These are phyloP conservation scores for Solanum gandarillasii DNA, from an alignment of 257 asterid genomes.

Conservation along the genomic window DNA sequence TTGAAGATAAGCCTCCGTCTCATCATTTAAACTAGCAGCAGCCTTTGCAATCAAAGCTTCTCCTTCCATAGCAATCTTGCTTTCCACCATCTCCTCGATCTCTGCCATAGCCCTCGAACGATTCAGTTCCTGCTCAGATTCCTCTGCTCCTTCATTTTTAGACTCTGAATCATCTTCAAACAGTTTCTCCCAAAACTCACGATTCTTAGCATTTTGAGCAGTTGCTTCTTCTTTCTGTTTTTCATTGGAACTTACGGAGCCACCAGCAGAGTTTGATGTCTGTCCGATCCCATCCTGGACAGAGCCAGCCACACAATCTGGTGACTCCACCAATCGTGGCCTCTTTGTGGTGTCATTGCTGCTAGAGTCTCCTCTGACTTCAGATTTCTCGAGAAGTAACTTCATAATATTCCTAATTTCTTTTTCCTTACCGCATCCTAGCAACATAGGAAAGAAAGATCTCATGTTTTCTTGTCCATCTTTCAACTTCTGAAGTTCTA, in stretches of 20 bases:
- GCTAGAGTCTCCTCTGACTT: not conserved
- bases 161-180: conserved; percentile 15
- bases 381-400: conserved; percentile 3
- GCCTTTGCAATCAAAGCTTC: not conserved
- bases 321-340: not conserved
- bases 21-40: not conserved
- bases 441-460: conserved; percentile 5
- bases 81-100: conserved; percentile 16
- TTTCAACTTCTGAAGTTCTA: conserved; percentile 18
- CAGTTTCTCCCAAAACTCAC: conserved; percentile 19
- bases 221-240: not conserved
- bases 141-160: conserved; percentile 8
- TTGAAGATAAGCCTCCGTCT: conserved; percentile 6
- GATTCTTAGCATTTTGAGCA: conserved; percentile 7
- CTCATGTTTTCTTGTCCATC: conserved; percentile 5
- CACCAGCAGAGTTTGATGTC: conserved; percentile 7
- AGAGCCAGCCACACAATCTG: not conserved
- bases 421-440: not conserved
- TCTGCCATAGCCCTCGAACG: conserved; percentile 4
- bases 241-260: conserved; percentile 5
- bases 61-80: conserved; percentile 1
- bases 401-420: conserved; percentile 3
- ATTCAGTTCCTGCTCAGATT: not conserved
- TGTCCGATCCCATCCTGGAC: not conserved
- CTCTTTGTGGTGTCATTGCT: conserved; percentile 1